phyloP scores from a whole-genome alignment of 257 asterid genomes.

The Asclepias syriaca region DNA sequence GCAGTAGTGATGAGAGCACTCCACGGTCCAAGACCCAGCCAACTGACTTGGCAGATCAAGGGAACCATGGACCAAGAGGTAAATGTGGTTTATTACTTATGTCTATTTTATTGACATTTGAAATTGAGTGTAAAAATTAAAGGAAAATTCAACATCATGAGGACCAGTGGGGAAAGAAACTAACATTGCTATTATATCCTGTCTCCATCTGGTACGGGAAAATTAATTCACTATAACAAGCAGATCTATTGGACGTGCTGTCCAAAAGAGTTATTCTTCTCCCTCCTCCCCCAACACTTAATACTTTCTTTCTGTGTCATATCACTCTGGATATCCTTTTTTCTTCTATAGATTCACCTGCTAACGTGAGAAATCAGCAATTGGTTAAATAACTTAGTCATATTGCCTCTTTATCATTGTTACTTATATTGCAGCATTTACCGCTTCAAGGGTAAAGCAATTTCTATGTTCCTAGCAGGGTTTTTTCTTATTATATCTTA shows the following conservation, averaged over 20 bases:
- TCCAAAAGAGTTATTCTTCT: not conserved
- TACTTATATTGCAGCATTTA: not conserved
- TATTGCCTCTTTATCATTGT: not conserved
- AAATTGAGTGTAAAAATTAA: not conserved
- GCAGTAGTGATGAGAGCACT: conserved; percentile 53
- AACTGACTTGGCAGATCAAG: conserved; percentile 30
- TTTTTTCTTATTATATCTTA: not conserved
- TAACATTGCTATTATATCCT: not conserved
- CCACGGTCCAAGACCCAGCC: conserved; percentile 42
- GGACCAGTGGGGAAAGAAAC: not conserved
- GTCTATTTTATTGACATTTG: not conserved
- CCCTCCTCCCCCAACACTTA: not conserved
- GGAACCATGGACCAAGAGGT: conserved; percentile 33
- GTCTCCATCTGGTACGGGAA: not conserved
- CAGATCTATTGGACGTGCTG: not conserved
- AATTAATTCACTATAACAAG: not conserved
- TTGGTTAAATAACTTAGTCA: not conserved
- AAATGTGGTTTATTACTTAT: conserved; percentile 5
- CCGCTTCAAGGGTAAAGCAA: not conserved
- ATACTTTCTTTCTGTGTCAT: not conserved
- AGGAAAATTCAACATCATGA: not conserved
- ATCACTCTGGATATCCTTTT: not conserved
- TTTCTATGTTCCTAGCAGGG: not conserved
- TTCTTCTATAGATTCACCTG: not conserved
- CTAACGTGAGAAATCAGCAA: not conserved